These are phyloP conservation scores for Mycena belliarum DNA, from an alignment of 768 basidiomycete genomes.

Conservation along the genomic window DNA sequence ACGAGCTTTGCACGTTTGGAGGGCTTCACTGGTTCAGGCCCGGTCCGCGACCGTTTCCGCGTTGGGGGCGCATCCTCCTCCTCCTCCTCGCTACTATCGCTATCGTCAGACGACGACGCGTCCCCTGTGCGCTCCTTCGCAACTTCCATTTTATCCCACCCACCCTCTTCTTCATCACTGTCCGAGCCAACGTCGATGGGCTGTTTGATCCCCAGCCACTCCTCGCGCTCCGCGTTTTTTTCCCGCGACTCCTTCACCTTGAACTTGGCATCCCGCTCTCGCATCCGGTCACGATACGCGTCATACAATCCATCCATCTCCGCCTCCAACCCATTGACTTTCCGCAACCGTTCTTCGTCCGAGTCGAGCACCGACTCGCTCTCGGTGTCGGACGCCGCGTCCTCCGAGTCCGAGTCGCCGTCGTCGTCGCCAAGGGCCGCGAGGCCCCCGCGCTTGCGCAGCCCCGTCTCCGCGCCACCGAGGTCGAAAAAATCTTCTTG, in stretches of 20 bases:
- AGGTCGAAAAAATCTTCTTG: constrained; percentile 92
- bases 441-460: constrained; percentile 42
- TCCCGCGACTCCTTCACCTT: constrained; percentile 77
- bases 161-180: constrained; percentile 50
- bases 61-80: constrained; percentile 30
- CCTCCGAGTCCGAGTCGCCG: constrained; percentile 45
- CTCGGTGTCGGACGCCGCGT: constrained; percentile 32
- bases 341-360: constrained; percentile 71
- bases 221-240: constrained; percentile 73
- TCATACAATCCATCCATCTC: constrained; percentile 90
- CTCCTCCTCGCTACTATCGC: constrained; percentile 46
- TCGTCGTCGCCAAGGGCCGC: constrained; percentile 41
- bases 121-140: constrained; percentile 50
- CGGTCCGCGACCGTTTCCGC: constrained; percentile 48
- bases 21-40: constrained; percentile 26
- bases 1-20: constrained; percentile 57
- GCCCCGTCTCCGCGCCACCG: constrained; percentile 50
- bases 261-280: constrained; percentile 85
- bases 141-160: constrained; percentile 68
- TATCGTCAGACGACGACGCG: constrained; percentile 55
- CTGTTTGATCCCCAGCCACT: constrained; percentile 74
- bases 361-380: constrained; percentile 50
- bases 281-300: constrained; percentile 75
- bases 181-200: constrained; percentile 41
- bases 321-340: constrained; percentile 68